Evolutionary conservation across 176 grass and related monocot genomes (phyloP), one percentile per base, ranked within the genome.

Genomic region (Carex kokanica): DNA sequence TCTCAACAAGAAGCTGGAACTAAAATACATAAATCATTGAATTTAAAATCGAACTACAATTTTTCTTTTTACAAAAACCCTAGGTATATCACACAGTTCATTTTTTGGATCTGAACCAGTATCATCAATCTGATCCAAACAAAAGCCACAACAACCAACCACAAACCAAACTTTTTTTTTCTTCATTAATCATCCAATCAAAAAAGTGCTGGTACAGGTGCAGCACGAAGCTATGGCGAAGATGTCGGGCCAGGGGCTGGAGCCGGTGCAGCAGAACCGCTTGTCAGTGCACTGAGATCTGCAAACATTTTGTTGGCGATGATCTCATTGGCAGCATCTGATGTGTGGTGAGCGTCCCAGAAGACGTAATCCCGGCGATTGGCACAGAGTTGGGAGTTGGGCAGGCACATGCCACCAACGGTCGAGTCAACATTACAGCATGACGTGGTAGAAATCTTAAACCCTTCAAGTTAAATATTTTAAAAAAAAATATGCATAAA

Each of bases 291-390:
- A 74, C 72, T 84, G n/a, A 88, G 56, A 63, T 72, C 88, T 9
- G 75, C 75, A 53, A 91, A 99, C 80, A 99, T 88, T 78, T 56
- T 72, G 55, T 85, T 75, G 55, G 96, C 93, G 66, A 99, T 99
- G 79, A 95, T 69, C 83, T 90, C 75, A 79, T 95, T 99, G 36
- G 96, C 96, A 17, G 96, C 91, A 55, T 99, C 96, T 7, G 93
- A 93, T 74, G 96, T 95, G 88, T 95, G 96, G 80, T 93, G 95
- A 3, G 93, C 96, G 59, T 99, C 96, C 93, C 93, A 99, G 89
- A 99, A 95, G 38, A 99, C 91, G 64, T 89, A 99, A 38, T 87
- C 89, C 25, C 31, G 82, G 86, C 96, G 93, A 79, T 99, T 81
- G 51, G 40, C 13, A 61, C 96, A 99, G 59, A 99, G 91, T 18